phyloP scores from a whole-genome alignment of 2,329 filamentous ascomycete genomes.

The Dothidotthia symphoricarpi region DNA sequence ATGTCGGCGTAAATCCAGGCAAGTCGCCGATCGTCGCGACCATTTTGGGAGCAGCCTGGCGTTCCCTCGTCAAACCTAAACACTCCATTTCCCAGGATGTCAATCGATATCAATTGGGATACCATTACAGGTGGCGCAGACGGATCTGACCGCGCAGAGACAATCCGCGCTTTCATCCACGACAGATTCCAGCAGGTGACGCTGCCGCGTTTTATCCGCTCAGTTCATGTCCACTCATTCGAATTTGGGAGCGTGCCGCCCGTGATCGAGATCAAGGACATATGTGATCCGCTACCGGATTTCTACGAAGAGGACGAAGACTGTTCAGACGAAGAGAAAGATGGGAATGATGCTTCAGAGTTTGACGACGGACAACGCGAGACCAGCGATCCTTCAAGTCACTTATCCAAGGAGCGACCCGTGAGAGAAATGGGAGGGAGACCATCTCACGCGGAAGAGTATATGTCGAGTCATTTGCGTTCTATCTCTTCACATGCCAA shows the following conservation, averaged over 20 bases:
- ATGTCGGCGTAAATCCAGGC: no score
- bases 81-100: constrained; percentile 61
- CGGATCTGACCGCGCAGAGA: constrained; percentile 77
- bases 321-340: constrained; percentile 57
- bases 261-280: constrained; percentile 89
- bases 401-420: constrained; percentile 36
- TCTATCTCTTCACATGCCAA: constrained; percentile 4
- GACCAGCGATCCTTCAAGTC: constrained; percentile 29
- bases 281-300: constrained; percentile 90
- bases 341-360: constrained; percentile 35
- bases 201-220: constrained; percentile 93
- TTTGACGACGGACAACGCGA: constrained; percentile 18
- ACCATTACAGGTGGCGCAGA: constrained; percentile 86
- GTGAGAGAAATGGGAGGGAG: constrained; percentile 21
- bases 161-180: constrained; percentile 90
- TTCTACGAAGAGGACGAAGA: constrained; percentile 87
- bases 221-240: constrained; percentile 91
- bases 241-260: constrained; percentile 83
- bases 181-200: constrained; percentile 90
- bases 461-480: no score
- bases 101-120: constrained; percentile 96
- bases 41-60: no score
- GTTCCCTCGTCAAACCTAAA: constrained; percentile 27
- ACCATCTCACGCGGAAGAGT: constrained; percentile 14
- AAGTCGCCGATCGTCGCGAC: background rate